Percentiles rank a stretch among this genome's conserved stretches.
Conservation (phyloP, 257 asterid genomes). For the Marsdenia floribunda region DNA sequence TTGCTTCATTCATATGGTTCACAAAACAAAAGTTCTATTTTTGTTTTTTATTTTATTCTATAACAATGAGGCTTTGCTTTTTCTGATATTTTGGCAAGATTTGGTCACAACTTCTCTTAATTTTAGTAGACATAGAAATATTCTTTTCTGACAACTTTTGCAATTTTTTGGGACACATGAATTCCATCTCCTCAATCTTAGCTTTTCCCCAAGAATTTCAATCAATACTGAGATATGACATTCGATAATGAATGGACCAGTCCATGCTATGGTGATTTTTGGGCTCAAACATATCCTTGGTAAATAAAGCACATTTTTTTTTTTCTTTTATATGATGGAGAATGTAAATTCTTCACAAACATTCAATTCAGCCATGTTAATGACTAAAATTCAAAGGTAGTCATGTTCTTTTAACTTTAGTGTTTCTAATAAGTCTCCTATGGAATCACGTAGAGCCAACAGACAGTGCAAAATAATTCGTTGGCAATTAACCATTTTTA, state of each 20-base stretch:
- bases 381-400: not conserved
- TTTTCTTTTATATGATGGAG: not conserved
- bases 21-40: not conserved
- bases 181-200: not conserved
- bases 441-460: not conserved
- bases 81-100: not conserved
- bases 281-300: not conserved
- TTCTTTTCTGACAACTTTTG: constrained; percentile 2
- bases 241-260: not conserved
- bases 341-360: constrained; percentile 1
- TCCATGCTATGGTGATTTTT: not conserved
- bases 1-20: not conserved
- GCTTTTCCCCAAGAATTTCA: not conserved
- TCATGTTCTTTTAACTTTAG: not conserved
- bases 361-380: not conserved
- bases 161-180: not conserved
- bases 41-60: not conserved
- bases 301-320: not conserved
- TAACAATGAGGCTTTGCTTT: not conserved
- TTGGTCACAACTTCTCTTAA: not conserved
- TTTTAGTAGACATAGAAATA: not conserved
- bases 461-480: not conserved
- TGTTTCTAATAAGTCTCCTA: not conserved
- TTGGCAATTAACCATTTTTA: not conserved
- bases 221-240: not conserved